A percentile compares a stretch with the other conserved stretches of the same genome.
These are phyloP conservation scores for Fusarium chaquense DNA, from an alignment of 2,329 filamentous ascomycete genomes.

Conservation along the genomic window DNA sequence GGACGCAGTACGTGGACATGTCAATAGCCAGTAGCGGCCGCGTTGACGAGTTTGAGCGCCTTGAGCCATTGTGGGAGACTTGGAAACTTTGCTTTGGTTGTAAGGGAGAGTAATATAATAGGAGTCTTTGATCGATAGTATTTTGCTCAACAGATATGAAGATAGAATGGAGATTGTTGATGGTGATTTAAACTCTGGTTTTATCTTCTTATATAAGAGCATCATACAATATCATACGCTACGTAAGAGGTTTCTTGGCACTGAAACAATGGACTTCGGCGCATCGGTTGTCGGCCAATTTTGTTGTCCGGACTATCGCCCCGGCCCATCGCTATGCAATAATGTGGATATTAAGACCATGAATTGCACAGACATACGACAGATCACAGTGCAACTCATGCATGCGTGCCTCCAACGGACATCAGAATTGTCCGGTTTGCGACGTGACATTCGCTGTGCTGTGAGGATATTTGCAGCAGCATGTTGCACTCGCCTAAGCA, in stretches of 20 bases:
- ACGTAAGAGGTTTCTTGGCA: neutral
- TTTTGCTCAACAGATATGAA: neutral
- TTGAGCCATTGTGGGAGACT: conserved; percentile 19
- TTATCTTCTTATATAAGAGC: neutral
- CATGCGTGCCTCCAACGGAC: conserved; percentile 2
- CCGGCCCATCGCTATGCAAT: conserved; percentile 24
- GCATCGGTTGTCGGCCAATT: conserved; percentile 26
- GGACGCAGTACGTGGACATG: conserved; percentile 36
- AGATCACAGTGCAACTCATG: conserved; percentile 1
- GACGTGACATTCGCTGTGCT: neutral
- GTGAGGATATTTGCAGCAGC: neutral
- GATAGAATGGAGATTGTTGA: neutral
- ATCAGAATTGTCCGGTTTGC: conserved; percentile 2
- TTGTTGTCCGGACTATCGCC: conserved; percentile 18
- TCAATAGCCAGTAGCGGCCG: conserved; percentile 37
- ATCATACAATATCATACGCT: neutral
- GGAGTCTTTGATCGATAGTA: neutral
- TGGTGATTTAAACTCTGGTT: neutral
- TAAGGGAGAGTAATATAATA: neutral
- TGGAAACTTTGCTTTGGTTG: neutral
- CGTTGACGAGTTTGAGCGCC: neutral
- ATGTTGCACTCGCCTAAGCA: neutral
- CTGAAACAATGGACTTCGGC: neutral
- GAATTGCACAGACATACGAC: neutral
- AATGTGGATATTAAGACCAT: neutral